Percentiles rank a stretch among this genome's conserved stretches.
Conservation (phyloP, 148 eudicot species). For the Amaranthus hypochondriacus region DNA sequence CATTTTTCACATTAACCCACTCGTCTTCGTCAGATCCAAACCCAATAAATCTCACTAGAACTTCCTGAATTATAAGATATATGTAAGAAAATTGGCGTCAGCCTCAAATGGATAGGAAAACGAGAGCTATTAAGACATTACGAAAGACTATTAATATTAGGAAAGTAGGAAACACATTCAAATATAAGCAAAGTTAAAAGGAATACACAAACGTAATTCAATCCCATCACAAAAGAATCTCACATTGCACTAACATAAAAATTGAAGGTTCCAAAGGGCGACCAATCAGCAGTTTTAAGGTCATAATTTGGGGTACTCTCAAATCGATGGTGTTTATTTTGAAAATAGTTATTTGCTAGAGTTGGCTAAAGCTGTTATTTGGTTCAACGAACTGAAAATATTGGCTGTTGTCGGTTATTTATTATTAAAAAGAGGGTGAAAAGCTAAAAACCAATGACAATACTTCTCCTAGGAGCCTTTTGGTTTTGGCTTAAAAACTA, state of each 20-base stretch:
- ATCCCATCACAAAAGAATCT: background rate
- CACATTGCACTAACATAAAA: background rate
- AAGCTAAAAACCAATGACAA: too few species aligned
- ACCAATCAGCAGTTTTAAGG: background rate
- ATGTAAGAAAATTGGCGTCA: background rate
- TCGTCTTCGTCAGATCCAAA: constrained; percentile 87
- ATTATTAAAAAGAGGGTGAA: too few species aligned
- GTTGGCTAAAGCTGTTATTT: too few species aligned
- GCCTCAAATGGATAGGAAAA: background rate
- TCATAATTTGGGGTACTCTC: background rate
- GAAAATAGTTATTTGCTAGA: too few species aligned
- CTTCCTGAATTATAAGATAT: constrained; percentile 56
- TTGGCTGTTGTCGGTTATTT: too few species aligned
- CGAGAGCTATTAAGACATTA: too few species aligned
- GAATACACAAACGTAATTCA: background rate
- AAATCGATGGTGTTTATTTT: background rate
- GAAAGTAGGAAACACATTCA: background rate
- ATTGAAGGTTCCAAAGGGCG: background rate
- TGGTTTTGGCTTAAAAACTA: too few species aligned
- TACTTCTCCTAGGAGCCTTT: too few species aligned
- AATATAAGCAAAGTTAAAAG: background rate
- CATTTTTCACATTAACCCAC: constrained; percentile 68
- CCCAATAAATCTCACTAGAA: constrained; percentile 74
- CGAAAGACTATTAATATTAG: background rate
- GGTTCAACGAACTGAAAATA: too few species aligned